Conservation (phyloP, 2,329 filamentous ascomycete species). For the Hymenotorrendiella dingleyae region DNA sequence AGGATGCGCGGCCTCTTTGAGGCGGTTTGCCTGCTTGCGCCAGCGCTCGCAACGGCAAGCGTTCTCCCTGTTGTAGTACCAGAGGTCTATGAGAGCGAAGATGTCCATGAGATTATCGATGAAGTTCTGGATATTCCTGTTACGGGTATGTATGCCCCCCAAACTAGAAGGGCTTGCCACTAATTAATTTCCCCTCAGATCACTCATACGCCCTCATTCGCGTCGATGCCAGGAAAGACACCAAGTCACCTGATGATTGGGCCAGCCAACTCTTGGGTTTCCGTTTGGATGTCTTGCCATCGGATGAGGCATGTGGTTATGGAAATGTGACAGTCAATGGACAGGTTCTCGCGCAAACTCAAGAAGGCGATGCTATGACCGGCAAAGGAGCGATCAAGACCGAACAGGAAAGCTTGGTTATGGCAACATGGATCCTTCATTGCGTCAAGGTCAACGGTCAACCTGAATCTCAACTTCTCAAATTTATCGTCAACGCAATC, state of each 20-base stretch:
- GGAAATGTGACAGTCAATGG: slow-evolving; percentile 44
- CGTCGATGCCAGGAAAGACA: slow-evolving; percentile 14
- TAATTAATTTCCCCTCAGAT: slow-evolving; percentile 9
- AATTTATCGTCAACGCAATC: slow-evolving; percentile 38
- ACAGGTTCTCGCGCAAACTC: slow-evolving; percentile 35
- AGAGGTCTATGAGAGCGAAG: slow-evolving; percentile 7
- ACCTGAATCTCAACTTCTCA: slow-evolving; percentile 39
- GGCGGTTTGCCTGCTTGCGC: slow-evolving; percentile 27
- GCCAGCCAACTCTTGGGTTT: slow-evolving; percentile 23
- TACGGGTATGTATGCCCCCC: slow-evolving; percentile 1
- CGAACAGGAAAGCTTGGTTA: slow-evolving; percentile 34
- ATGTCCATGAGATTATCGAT: not conserved
- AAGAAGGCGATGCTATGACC: slow-evolving; percentile 22
- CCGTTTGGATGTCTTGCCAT: slow-evolving; percentile 40
- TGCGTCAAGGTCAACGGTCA: slow-evolving; percentile 38
- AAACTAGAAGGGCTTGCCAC: not conserved
- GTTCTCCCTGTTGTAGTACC: slow-evolving; percentile 17
- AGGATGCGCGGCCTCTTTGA: slow-evolving; percentile 29
- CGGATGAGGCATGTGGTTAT: slow-evolving; percentile 40
- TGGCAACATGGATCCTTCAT: slow-evolving; percentile 42
- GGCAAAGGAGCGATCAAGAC: slow-evolving; percentile 39
- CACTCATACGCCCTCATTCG: slow-evolving; percentile 15
- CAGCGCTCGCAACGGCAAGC: slow-evolving; percentile 21
- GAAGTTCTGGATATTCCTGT: not conserved
- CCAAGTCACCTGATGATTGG: slow-evolving; percentile 20